These are phyloP conservation scores for Didymella arachidicola DNA, from an alignment of 2,329 filamentous ascomycete species.

Conservation along the genomic window DNA sequence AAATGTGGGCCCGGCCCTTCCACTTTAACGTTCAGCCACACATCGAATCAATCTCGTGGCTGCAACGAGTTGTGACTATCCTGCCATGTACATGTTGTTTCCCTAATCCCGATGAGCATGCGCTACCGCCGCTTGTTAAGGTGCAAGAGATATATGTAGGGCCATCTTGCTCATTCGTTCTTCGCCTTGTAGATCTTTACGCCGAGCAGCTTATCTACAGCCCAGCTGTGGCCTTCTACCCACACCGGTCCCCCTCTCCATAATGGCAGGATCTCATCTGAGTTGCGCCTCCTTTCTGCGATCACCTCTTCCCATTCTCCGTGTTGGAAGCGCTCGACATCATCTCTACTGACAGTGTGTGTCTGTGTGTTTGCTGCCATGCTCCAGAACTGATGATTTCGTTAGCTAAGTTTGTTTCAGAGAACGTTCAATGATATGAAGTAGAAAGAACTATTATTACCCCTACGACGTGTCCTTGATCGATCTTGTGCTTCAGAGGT, in stretches of 20 bases:
- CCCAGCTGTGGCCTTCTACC: constrained; percentile 32
- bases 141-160: background rate
- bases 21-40: constrained; percentile 10
- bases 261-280: constrained; percentile 29
- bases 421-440: too few relatives aligned
- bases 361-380: constrained; percentile 30
- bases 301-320: constrained; percentile 34
- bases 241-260: constrained; percentile 37
- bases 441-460: too few relatives aligned
- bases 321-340: constrained; percentile 32
- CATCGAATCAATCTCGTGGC: background rate
- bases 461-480: constrained; percentile 32
- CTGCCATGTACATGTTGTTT: background rate
- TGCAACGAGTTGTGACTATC: background rate
- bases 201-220: constrained; percentile 28
- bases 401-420: too few relatives aligned
- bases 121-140: background rate
- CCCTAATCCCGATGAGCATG: background rate
- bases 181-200: constrained; percentile 32
- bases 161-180: constrained; percentile 5
- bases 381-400: constrained; percentile 22
- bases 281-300: constrained; percentile 20
- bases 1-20: constrained; percentile 7
- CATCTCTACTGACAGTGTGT: constrained; percentile 30
- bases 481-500: constrained; percentile 26